Conservation (phyloP, 2,329 filamentous ascomycete species). For the Emericellopsis atlantica region DNA sequence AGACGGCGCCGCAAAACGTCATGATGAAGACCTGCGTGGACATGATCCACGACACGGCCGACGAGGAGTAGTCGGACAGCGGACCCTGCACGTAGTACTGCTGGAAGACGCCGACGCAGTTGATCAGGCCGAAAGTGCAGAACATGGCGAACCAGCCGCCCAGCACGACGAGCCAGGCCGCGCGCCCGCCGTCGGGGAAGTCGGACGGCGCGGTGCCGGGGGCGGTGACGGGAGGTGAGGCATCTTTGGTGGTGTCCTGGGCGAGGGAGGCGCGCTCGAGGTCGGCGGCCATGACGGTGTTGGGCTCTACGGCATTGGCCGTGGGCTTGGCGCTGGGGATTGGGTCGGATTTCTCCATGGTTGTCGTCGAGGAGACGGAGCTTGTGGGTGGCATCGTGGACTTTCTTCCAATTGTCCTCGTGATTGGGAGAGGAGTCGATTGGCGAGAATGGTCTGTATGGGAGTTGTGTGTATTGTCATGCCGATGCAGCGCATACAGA, state of each 20-base stretch:
- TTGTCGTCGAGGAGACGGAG: constrained; percentile 1
- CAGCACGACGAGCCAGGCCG: constrained; percentile 32
- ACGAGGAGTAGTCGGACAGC: constrained; percentile 32
- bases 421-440: too few relatives aligned
- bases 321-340: background rate
- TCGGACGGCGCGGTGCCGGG: constrained; percentile 29
- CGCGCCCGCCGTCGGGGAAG: constrained; percentile 45
- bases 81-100: constrained; percentile 40
- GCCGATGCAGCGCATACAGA: too few relatives aligned
- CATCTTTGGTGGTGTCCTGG: constrained; percentile 6
- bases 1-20: constrained; percentile 36
- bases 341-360: background rate
- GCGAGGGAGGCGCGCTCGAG: constrained; percentile 7
- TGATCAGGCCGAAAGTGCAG: constrained; percentile 30
- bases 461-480: too few relatives aligned
- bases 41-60: constrained; percentile 46
- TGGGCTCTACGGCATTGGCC: constrained; percentile 12
- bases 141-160: constrained; percentile 15
- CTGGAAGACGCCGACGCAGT: constrained; percentile 42
- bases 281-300: constrained; percentile 15
- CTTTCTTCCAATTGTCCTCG: too few relatives aligned
- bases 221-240: constrained; percentile 9
- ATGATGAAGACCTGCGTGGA: constrained; percentile 37
- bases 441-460: too few relatives aligned
- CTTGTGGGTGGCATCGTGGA: background rate